phyloP scores from a whole-genome alignment of 352 stramenopile genomes.

The Globisporangium nodosum region DNA sequence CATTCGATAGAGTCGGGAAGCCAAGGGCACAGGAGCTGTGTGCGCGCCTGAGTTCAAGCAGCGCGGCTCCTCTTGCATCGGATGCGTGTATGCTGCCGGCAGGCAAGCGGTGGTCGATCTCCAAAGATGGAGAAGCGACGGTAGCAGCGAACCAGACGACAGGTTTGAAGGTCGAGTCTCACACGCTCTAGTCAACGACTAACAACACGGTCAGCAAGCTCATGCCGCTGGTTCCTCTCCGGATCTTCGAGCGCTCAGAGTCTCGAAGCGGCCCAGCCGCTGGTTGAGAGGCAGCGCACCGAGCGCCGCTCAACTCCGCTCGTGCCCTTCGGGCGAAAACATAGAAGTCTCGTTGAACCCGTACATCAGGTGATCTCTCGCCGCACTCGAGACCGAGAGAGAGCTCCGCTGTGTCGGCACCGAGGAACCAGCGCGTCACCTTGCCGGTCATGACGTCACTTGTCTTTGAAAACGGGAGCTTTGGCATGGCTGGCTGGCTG shows the following conservation, averaged over 20 bases:
- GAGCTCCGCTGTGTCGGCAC: neutral
- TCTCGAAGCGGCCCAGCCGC: neutral
- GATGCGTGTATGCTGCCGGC: too few relatives aligned
- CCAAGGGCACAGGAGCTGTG: too few relatives aligned
- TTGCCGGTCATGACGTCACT: neutral
- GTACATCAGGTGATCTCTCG: neutral
- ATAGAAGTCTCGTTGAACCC: neutral
- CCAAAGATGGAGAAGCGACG: too few relatives aligned
- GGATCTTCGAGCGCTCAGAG: neutral
- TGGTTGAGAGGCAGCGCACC: neutral
- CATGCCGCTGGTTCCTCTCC: neutral
- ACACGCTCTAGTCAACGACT: neutral
- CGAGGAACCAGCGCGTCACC: neutral
- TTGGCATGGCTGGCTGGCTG: too few relatives aligned
- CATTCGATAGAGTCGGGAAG: too few relatives aligned
- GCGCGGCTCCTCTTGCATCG: too few relatives aligned
- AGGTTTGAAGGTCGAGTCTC: too few relatives aligned
- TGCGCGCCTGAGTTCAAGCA: too few relatives aligned
- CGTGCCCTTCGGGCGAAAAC: neutral
- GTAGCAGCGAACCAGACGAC: too few relatives aligned
- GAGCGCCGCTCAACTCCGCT: neutral
- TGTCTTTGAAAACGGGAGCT: too few relatives aligned
- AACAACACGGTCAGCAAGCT: neutral
- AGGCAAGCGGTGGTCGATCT: too few relatives aligned
- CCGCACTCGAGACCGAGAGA: neutral